phyloP scores from a whole-genome alignment of 495 filamentous ascomycete species.

The Penicillium atrosanguineum region DNA sequence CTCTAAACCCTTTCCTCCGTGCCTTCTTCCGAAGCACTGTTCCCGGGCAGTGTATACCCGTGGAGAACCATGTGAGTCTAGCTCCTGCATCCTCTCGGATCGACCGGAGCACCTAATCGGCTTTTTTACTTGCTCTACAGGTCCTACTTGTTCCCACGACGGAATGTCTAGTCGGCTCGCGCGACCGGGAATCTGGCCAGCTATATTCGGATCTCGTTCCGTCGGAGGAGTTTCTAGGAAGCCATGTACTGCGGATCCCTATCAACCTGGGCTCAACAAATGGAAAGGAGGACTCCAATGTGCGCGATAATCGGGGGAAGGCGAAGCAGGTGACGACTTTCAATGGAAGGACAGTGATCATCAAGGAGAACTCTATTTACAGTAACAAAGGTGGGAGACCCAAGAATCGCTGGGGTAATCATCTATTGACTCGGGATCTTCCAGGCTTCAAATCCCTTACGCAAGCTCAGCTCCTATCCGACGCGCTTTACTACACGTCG shows the following conservation, averaged over 20 bases:
- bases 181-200: constrained; percentile 81
- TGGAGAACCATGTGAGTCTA: constrained; percentile 76
- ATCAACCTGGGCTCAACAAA: constrained; percentile 47
- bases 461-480: constrained; percentile 84
- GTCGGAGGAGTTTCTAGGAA: constrained; percentile 91
- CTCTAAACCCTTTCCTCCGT: constrained; percentile 96
- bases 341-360: constrained; percentile 89
- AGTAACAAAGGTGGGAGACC: constrained; percentile 81
- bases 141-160: constrained; percentile 92
- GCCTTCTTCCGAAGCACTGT: constrained; percentile 97
- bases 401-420: neutral
- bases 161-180: constrained; percentile 81
- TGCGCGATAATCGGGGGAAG: constrained; percentile 89
- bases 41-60: constrained; percentile 86
- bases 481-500: constrained; percentile 85
- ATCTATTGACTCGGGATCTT: constrained; percentile 12
- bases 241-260: constrained; percentile 91
- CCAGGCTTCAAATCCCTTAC: constrained; percentile 88
- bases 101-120: constrained; percentile 16
- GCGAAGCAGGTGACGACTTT: constrained; percentile 88
- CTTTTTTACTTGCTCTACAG: constrained; percentile 36
- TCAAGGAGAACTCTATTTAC: constrained; percentile 91
- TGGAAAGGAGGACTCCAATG: constrained; percentile 68
- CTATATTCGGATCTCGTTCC: constrained; percentile 76
- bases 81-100: constrained; percentile 8